A percentile compares a stretch with the other conserved stretches of the same genome.
phyloP scores from a whole-genome alignment of 352 stramenopile species.

The Pythium biforme region DNA sequence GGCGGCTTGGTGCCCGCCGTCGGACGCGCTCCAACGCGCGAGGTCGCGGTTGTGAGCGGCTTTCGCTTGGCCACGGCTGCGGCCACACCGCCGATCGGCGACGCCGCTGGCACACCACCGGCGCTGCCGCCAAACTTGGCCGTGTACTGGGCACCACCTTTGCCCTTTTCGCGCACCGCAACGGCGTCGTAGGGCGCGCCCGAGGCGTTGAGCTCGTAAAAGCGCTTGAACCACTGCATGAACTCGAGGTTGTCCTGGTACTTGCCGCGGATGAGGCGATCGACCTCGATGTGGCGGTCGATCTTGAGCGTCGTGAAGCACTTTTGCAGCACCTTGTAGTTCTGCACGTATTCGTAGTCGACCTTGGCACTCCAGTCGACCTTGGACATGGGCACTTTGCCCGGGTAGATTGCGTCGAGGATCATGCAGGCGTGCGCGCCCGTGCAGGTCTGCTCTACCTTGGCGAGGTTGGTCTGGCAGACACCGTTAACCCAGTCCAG shows the following conservation, averaged over 20 bases:
- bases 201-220: conserved; percentile 89
- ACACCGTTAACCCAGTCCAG: conserved; percentile 99
- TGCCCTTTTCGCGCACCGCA: conserved; percentile 91
- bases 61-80: conserved; percentile 39
- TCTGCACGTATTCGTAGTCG: conserved; percentile 98
- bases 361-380: conserved; percentile 98
- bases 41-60: conserved; percentile 29
- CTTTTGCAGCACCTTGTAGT: conserved; percentile 99
- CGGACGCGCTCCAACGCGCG: conserved; percentile 27
- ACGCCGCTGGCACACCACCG: conserved; percentile 22
- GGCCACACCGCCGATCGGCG: conserved; percentile 26
- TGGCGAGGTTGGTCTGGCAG: conserved; percentile 92
- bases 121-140: conserved; percentile 52
- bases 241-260: conserved; percentile 99
- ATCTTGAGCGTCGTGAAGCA: conserved; percentile 96
- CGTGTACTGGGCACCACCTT: conserved; percentile 87
- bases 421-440: conserved; percentile 98
- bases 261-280: conserved; percentile 97
- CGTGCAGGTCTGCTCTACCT: conserved; percentile 97
- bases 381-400: conserved; percentile 95
- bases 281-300: conserved; percentile 96
- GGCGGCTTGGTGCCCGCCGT: conserved; percentile 35
- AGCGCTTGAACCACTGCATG: conserved; percentile 98
- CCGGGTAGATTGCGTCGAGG: conserved; percentile 93
- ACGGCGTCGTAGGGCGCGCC: conserved; percentile 93